Conservation (phyloP, 306 rosid species). For the Chamaecrista fasciculata region DNA sequence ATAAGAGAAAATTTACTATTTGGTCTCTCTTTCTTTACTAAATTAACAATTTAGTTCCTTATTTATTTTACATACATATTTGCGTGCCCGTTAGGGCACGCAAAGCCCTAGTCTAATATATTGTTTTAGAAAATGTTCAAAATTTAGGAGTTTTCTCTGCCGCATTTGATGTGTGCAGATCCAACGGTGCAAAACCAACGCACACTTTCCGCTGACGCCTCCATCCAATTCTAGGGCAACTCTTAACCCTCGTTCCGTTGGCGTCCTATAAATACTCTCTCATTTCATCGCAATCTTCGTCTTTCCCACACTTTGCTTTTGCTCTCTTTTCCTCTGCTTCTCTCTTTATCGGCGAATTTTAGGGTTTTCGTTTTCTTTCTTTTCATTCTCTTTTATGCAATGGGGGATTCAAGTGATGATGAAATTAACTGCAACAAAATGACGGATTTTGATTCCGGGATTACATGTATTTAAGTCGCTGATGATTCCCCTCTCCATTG, state of each 20-base stretch:
- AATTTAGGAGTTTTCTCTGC: too few species aligned
- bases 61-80: too few species aligned
- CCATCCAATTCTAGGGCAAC: background rate
- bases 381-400: background rate
- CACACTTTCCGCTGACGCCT: background rate
- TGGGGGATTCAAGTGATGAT: background rate
- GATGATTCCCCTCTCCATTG: background rate
- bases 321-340: too few species aligned
- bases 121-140: too few species aligned
- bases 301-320: background rate
- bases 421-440: slow-evolving; percentile 16
- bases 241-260: background rate
- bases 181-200: background rate
- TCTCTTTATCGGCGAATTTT: background rate
- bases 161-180: background rate
- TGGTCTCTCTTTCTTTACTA: too few species aligned
- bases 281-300: background rate
- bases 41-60: too few species aligned
- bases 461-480: slow-evolving; percentile 10
- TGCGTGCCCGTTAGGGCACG: too few species aligned
- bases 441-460: slow-evolving; percentile 13
- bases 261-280: background rate
- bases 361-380: background rate
- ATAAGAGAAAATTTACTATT: too few species aligned
- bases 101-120: too few species aligned